A percentile compares a stretch with the other conserved stretches of the same genome.
Conservation (phyloP, 2,329 filamentous ascomycete species). For the Claviceps paspali region DNA sequence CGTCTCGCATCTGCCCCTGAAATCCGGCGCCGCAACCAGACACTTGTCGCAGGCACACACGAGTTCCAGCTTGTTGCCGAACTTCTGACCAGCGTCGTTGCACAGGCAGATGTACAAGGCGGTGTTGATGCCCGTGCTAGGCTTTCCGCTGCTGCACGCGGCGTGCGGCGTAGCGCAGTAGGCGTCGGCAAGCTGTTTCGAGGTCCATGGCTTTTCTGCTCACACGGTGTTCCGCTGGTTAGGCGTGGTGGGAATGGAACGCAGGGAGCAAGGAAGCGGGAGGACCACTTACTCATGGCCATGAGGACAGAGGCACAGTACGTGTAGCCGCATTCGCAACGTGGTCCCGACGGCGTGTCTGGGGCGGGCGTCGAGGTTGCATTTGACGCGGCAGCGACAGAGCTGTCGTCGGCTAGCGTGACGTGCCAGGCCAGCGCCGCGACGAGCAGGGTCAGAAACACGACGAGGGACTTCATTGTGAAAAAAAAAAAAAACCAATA, state of each 20-base stretch:
- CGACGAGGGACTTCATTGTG: conserved; percentile 14
- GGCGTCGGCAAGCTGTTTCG: conserved; percentile 17
- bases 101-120: conserved; percentile 26
- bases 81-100: conserved; percentile 15
- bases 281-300: conserved; percentile 18
- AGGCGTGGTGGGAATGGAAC: too few relatives aligned
- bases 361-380: conserved; percentile 5
- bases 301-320: conserved; percentile 25
- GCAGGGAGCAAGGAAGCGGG: too few relatives aligned
- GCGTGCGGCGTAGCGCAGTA: conserved; percentile 24
- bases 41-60: conserved; percentile 25
- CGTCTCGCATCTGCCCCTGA: conserved; percentile 22
- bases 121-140: conserved; percentile 15
- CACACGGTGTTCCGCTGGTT: neutral
- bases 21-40: conserved; percentile 24
- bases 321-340: conserved; percentile 27
- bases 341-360: conserved; percentile 14
- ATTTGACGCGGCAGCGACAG: conserved; percentile 1
- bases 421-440: conserved; percentile 11
- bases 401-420: neutral
- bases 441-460: conserved; percentile 6
- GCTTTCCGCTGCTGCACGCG: conserved; percentile 16
- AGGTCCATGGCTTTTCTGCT: conserved; percentile 19
- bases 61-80: conserved; percentile 21
- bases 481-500: too few relatives aligned